Conservation (phyloP, 2,329 filamentous ascomycete species). For the Daldinia sp. region DNA sequence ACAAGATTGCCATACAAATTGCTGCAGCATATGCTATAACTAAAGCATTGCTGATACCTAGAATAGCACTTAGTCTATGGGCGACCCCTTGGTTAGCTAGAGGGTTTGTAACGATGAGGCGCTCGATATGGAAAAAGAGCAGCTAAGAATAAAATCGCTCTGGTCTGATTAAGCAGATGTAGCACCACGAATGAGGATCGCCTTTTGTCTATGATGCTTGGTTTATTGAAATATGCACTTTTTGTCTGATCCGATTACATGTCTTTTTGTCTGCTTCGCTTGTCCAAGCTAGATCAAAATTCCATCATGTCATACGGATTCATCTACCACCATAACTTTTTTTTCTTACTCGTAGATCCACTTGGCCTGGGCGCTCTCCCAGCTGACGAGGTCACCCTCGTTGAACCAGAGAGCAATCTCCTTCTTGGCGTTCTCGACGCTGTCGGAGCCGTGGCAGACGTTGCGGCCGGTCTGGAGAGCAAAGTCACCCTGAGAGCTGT, state of each 20-base stretch:
- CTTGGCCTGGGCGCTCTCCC: conserved; percentile 84
- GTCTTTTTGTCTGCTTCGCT: background rate
- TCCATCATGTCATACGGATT: conserved; percentile 6
- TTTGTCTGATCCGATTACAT: conserved; percentile 21
- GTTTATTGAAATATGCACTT: conserved; percentile 28
- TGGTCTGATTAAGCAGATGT: background rate
- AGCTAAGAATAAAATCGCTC: conserved; percentile 2
- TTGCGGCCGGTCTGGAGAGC: conserved; percentile 88
- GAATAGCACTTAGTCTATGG: conserved; percentile 83
- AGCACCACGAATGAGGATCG: background rate
- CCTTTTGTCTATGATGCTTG: conserved; percentile 37
- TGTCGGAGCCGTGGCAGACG: conserved; percentile 99
- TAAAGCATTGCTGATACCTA: conserved; percentile 80
- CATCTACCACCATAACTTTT: conserved; percentile 46
- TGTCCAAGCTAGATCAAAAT: conserved; percentile 14
- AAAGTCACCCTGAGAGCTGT: conserved; percentile 67
- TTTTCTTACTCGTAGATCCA: conserved; percentile 94
- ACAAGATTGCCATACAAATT: conserved; percentile 71
- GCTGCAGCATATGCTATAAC: conserved; percentile 91
- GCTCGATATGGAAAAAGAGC: conserved; percentile 37
- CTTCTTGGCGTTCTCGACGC: conserved; percentile 99
- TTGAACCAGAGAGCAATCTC: conserved; percentile 99
- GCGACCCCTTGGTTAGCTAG: conserved; percentile 92
- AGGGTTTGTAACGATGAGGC: conserved; percentile 58
- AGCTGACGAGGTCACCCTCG: conserved; percentile 82